Evolutionary conservation across 768 basidiomycete genomes (phyloP), one percentile per base, ranked within the genome.

Genomic region (Amanita pallidorosea): DNA sequence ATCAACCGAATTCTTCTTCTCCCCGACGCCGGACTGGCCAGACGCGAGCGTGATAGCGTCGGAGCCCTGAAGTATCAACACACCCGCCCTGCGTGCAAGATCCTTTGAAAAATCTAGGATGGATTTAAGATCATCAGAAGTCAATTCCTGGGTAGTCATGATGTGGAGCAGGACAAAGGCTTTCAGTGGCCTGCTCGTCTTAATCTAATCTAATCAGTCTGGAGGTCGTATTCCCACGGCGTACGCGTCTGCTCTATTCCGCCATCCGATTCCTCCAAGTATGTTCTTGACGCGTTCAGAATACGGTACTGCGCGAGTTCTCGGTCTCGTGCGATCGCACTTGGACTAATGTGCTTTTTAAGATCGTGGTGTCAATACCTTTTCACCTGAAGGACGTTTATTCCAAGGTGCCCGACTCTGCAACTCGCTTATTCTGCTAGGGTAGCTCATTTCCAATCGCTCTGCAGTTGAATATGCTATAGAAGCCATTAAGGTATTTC

Each of bases 331-430:
- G 9, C n/a, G n/a, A 2, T 2, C 4, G 51, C 1, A 4, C 11
- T 18, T 33, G 22, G 1, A 22, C 8, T 48, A 9, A 54, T 4
- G 51, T 44, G 25, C 23, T 49, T 46, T 23, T 20, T 35, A 58
- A 90, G 94, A 97, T 69, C 85, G 94, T 61, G 94, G 93, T 74
- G 93, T 97, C 51, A 97, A 96, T 74, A 98, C 95, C 57, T 98
- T 97, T 75, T 97, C 95, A 15, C 95, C 95, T 8, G 95, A 97
- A 69, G 94, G 95, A 40, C 93, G 95, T 63, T 70, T 99, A 55
- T 99, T 97, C 72, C 95, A 99, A 83, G 95, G 95, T 94, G 56
- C 45, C 71, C 53, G 38, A 61, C 13, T 17, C 36, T 17, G 29
- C 34, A 47, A 46, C 36, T 44, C 20, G 49, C 51, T 35, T 48